These are phyloP conservation scores for Eremochloa ophiuroides DNA, from an alignment of 176 grass and related monocot species.

Conservation along the genomic window DNA sequence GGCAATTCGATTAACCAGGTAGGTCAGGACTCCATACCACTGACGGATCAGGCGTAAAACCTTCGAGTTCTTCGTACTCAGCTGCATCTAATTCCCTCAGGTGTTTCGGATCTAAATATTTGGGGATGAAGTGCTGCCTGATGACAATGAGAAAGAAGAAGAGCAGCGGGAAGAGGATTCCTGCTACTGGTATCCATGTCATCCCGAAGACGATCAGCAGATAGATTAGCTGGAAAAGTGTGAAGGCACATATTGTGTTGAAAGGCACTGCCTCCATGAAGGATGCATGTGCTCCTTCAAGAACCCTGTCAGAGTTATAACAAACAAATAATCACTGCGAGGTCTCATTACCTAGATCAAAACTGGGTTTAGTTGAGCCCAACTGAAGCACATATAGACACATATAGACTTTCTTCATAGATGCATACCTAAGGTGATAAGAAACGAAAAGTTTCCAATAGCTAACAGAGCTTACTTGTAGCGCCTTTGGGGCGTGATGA, in stretches of 20 bases:
- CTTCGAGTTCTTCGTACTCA: slow-evolving; percentile 75
- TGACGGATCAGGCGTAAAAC: slow-evolving; percentile 28
- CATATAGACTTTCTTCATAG: slow-evolving; percentile 5
- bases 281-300: slow-evolving; percentile 90
- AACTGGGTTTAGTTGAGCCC: not conserved
- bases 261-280: slow-evolving; percentile 79
- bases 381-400: not conserved
- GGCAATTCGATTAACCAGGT: not conserved
- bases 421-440: not conserved
- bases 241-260: slow-evolving; percentile 63
- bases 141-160: slow-evolving; percentile 75
- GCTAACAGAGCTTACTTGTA: slow-evolving; percentile 55
- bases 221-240: slow-evolving; percentile 71
- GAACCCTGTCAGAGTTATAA: slow-evolving; percentile 47
- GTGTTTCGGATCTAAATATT: slow-evolving; percentile 46
- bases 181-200: slow-evolving; percentile 82
- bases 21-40: slow-evolving; percentile 28
- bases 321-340: slow-evolving; percentile 8
- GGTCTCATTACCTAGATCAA: not conserved
- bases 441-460: slow-evolving; percentile 9
- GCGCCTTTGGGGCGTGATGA: slow-evolving; percentile 53
- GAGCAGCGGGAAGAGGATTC: slow-evolving; percentile 79
- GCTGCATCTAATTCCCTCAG: slow-evolving; percentile 74
- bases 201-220: slow-evolving; percentile 70
- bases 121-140: slow-evolving; percentile 71